A percentile compares a stretch with the other conserved stretches of the same genome.
phyloP scores from a whole-genome alignment of 331 rosid species.

The Malus hybrid region DNA sequence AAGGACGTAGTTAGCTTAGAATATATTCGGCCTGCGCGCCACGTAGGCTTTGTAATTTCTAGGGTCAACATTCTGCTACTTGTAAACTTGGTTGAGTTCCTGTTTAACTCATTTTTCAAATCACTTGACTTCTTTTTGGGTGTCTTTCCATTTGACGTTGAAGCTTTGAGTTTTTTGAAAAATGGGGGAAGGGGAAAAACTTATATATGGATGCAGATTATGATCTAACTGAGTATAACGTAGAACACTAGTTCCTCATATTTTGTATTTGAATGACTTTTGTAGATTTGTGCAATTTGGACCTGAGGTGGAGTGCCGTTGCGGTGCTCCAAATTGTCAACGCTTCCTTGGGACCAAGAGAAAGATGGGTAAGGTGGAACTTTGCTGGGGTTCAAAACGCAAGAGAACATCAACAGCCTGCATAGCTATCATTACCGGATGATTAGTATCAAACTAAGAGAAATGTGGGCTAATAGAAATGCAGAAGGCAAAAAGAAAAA shows the following conservation, averaged over 20 bases:
- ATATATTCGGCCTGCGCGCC: too few species aligned
- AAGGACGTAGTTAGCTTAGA: too few species aligned
- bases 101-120: background rate
- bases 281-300: constrained; percentile 64
- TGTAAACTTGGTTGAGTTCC: background rate
- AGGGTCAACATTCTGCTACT: too few species aligned
- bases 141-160: background rate
- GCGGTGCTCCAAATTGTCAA: constrained; percentile 49
- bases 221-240: too few species aligned
- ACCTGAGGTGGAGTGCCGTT: constrained; percentile 44
- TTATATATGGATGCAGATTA: background rate
- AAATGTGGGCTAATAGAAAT: background rate
- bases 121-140: background rate
- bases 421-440: constrained; percentile 23
- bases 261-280: background rate
- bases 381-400: constrained; percentile 80
- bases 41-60: too few species aligned
- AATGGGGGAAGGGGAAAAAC: too few species aligned
- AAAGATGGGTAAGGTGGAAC: constrained; percentile 24
- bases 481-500: too few species aligned
- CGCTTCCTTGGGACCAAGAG: constrained; percentile 50
- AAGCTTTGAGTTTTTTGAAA: background rate
- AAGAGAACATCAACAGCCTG: constrained; percentile 54
- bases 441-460: constrained; percentile 13
- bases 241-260: background rate